Base-by-base conservation (phyloP, 192 early-diverging fungal species). In the Coemansia interrupta region DNA sequence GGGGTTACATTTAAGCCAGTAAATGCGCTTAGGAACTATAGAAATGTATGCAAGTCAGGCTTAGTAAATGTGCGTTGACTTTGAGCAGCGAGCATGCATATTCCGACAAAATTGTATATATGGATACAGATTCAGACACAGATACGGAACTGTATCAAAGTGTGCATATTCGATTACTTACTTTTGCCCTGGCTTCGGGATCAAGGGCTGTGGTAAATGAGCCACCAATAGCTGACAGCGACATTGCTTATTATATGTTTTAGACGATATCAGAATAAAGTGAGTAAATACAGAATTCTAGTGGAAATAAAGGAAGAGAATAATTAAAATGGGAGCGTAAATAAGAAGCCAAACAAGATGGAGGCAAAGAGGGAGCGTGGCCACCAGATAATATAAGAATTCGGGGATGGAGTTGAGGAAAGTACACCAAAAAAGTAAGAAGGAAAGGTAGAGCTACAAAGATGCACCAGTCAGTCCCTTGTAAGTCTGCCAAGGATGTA, bases 11-110 rank as follows among this genome's bases (percentile, higher is more conserved):
- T 70, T 44, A 66, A 41, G 0, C 19, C 11, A 1, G 54, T 28
- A 38, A 51, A 30, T 1, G 5, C 3, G 26, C 49, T 32, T 2
- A 75, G 49, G 0, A 62, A 1, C 72, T 75, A 74, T 30, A 66
- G 5, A 5, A 42, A 4, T 45, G 5, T 10, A 9, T 45, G 15
- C 4, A 45, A 45, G 0, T 45, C 5, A 45, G 17, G 13, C 1
- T 45, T 19, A 19, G 43, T 10, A 20, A 20, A 18, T 45, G 19
- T n/a, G 17, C 17, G 43, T 36, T 36, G 32, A 36, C 32, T 36
- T 36, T 36, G 6, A 7, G 10, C 32, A 36, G 10, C 17, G 9
- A n/a, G 14, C 43, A 44, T 44, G 43, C 43, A 44, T 44, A n/a
- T 1, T 4, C 17, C 5, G 3, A n/a, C 18, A 48, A 48, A 24